Evolutionary conservation across 2,329 filamentous ascomycete species (phyloP), one percentile per base, ranked within the genome.

Genomic region (Diplodia intermedia): DNA sequence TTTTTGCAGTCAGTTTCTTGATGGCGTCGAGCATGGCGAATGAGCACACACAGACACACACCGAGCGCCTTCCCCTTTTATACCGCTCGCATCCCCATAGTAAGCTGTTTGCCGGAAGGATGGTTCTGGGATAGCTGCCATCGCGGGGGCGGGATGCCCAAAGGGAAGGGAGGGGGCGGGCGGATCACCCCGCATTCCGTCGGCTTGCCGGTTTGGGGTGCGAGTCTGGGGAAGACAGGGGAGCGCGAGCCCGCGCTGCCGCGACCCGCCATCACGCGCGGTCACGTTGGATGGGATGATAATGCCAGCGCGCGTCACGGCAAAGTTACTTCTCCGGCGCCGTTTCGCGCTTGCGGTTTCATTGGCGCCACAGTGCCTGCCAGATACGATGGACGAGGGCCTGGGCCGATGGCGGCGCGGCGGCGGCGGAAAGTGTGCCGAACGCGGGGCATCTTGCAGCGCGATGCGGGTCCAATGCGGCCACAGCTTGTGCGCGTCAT

Each of bases 381-480:
- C 57, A 50, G 43, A 61, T 43, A 36, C 11, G 55, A 43, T 33
- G 3, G 23, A 26, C 8, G 31, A 33, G 4, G 54, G 50, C 54
- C 54, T 9, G 33, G 40, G 29, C 15, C 14, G 38, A 11, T 55
- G 50, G 33, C 31, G 63, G 14, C 36, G 31, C n/a, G 18, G 9
- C 20, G 15, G 63, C 26, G 63, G 52, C 50, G 65, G 65, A 67
- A 67, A 54, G 65, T 60, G 65, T 52, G 54, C 54, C 65, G 65
- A 67, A 63, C 60, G 60, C 60, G 60, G 60, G 47, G 60, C 60
- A 63, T 47, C 43, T 11, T 26, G 47, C 60, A 52, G 43, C 43
- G 47, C 29, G 47, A 15, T 11, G 20, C 36, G 14, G 50, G 50
- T 53, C 14, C 12, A 33, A 33, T 4, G 43, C 43, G 54, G 54